Evolutionary conservation across 768 basidiomycete species (phyloP), one percentile per base, ranked within the genome.

Genomic region (Tubosaeta brunneosetosa): DNA sequence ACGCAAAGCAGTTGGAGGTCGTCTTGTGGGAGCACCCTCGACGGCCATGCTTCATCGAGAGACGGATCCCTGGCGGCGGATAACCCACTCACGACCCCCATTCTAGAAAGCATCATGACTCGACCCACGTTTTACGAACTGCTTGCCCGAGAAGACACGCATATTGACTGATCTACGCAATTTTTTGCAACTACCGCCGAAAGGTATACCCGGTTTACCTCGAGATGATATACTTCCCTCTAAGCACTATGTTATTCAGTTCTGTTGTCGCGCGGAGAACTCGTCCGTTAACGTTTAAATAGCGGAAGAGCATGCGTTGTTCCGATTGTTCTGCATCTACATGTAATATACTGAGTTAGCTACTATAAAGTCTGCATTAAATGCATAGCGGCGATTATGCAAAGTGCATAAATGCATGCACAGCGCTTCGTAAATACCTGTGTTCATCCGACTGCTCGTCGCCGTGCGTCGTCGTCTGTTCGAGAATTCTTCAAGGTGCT

Each of bases 11-110:
- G 68, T 72, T 94, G 36, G 84, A 80, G 53, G 85, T 90, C 32
- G 85, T 94, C 13, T 55, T 94, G 44, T 93, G 91, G 90, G 90
- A 94, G 83, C 25, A 88, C 77, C 57, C 59, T 84, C 50, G 88
- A 88, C 47, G 89, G 88, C 3, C 89, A 91, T 66, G 73, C 80
- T 91, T 90, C 69, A 89, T 91, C 58, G 88, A 91, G 68, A 75
- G 87, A 61, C 76, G 86, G 63, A 82, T 22, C 22, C 22, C 80
- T 2, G 69, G 71, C 27, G 72, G 69, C 6, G 69, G 66, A 52
- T 71, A 65, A 52, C 41, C 25, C 26, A 29, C 11, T 4, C 17
- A 31, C 26, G 36, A 46, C 50, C 49, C 48, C 41, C 29, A 27
- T 37, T 51, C 29, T 32, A 54, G 26, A 14, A 43, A 42, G 7